phyloP scores from a whole-genome alignment of 2,329 filamentous ascomycete species.

The Trichoderma polysporum region DNA sequence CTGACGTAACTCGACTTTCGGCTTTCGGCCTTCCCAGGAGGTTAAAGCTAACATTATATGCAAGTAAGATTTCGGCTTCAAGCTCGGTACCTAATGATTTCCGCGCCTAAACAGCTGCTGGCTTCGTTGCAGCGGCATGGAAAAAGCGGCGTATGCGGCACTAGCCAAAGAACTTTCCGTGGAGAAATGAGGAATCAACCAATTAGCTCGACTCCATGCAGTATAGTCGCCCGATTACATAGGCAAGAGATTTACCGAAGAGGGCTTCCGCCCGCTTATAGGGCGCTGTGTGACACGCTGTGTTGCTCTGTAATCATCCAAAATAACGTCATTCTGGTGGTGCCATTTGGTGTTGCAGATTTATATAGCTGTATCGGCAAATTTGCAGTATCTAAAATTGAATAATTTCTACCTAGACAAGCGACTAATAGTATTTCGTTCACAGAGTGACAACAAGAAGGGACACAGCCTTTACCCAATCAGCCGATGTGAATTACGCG shows the following conservation, averaged over 20 bases:
- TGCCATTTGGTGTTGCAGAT: not conserved
- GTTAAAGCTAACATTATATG: not conserved
- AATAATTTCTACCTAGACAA: too few relatives aligned
- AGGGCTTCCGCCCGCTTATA: not conserved
- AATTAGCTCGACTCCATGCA: not conserved
- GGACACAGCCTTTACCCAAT: not conserved
- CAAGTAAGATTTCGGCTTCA: not conserved
- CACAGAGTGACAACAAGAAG: not conserved
- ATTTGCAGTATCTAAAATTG: too few relatives aligned
- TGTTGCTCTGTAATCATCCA: constrained; percentile 1
- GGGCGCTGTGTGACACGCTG: not conserved
- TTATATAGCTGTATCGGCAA: not conserved
- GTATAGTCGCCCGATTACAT: constrained; percentile 4
- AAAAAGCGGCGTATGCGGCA: constrained; percentile 8
- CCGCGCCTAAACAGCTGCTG: not conserved
- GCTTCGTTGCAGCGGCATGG: not conserved
- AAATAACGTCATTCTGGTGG: not conserved
- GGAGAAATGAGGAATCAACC: constrained; percentile 12
- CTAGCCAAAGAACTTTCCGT: not conserved
- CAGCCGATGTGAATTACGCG: not conserved
- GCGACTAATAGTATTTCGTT: too few relatives aligned
- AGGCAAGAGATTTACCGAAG: not conserved
- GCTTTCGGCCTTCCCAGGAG: not conserved
- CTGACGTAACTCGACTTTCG: not conserved
- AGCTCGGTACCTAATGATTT: not conserved